Percentiles rank a stretch among this genome's conserved stretches.
phyloP scores from a whole-genome alignment of 805 yeast species.

The Blastobotrys robertii region DNA sequence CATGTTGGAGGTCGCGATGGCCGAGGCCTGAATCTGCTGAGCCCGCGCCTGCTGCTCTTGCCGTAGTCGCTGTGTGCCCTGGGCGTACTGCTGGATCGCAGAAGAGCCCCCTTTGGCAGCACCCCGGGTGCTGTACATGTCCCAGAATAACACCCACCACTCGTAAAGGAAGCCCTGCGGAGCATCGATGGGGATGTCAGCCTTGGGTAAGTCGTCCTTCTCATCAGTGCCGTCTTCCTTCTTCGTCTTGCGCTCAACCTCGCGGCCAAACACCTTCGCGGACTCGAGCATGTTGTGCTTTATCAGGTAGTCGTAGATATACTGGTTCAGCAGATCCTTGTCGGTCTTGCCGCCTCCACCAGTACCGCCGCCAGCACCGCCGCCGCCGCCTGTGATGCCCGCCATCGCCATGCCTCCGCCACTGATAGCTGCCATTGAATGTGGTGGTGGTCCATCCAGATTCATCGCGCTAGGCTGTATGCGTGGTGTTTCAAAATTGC shows the following conservation, averaged over 20 bases:
- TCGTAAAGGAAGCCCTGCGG: conserved; percentile 82
- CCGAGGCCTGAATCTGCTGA: conserved; percentile 29
- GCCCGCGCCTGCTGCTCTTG: conserved; percentile 34
- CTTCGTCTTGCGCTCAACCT: conserved; percentile 42
- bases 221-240: background rate
- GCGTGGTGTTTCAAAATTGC: too few species aligned
- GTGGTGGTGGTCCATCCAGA: too few species aligned
- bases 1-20: conserved; percentile 18
- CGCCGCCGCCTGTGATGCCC: too few species aligned
- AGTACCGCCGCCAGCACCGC: too few species aligned
- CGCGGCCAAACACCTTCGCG: conserved; percentile 64
- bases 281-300: conserved; percentile 65
- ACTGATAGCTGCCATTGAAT: too few species aligned
- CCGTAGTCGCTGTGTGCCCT: conserved; percentile 37
- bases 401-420: too few species aligned
- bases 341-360: conserved; percentile 11
- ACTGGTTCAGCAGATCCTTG: conserved; percentile 49
- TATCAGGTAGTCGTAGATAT: conserved; percentile 74
- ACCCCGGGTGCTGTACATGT: conserved; percentile 73
- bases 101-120: conserved; percentile 48
- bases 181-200: conserved; percentile 47
- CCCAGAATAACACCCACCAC: conserved; percentile 98
- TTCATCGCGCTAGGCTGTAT: too few species aligned
- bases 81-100: conserved; percentile 63
- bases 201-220: conserved; percentile 14